Conservation (phyloP, 2,329 filamentous ascomycete species). For the Rhexocercosporidium sp. region DNA sequence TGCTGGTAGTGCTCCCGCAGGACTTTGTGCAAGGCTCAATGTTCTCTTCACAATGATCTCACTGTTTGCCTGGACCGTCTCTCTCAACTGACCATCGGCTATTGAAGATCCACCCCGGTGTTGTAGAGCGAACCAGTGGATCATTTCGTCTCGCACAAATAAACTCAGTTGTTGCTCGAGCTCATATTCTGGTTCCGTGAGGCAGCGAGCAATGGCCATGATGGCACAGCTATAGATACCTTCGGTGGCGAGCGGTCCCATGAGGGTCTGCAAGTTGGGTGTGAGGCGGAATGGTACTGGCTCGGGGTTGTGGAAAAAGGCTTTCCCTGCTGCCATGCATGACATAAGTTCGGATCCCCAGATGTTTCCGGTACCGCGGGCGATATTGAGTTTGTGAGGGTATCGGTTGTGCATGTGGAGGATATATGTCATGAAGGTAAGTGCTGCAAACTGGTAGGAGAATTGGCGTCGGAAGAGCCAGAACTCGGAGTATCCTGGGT, state of each 20-base stretch:
- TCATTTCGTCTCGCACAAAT: slow-evolving; percentile 97
- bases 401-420: slow-evolving; percentile 97
- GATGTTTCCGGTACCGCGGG: slow-evolving; percentile 85
- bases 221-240: slow-evolving; percentile 94
- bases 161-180: slow-evolving; percentile 94
- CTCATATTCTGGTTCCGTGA: slow-evolving; percentile 87
- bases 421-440: slow-evolving; percentile 99
- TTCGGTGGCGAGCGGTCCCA: slow-evolving; percentile 95
- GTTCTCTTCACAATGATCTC: slow-evolving; percentile 93
- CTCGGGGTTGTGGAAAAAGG: slow-evolving; percentile 93
- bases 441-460: slow-evolving; percentile 89
- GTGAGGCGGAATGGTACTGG: slow-evolving; percentile 96
- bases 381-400: slow-evolving; percentile 93
- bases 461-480: slow-evolving; percentile 99
- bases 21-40: slow-evolving; percentile 76
- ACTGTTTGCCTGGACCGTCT: slow-evolving; percentile 81
- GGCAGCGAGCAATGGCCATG: slow-evolving; percentile 94
- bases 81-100: slow-evolving; percentile 69
- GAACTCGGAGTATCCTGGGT: slow-evolving; percentile 90
- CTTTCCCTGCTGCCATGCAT: slow-evolving; percentile 81
- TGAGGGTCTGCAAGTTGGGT: slow-evolving; percentile 92
- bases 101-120: slow-evolving; percentile 65
- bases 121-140: slow-evolving; percentile 88
- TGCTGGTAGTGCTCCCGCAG: slow-evolving; percentile 80
- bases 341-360: slow-evolving; percentile 97